These are phyloP conservation scores for Ceratobasidium theobromae DNA, from an alignment of 1,284 basidiomycete species.

Conservation along the genomic window DNA sequence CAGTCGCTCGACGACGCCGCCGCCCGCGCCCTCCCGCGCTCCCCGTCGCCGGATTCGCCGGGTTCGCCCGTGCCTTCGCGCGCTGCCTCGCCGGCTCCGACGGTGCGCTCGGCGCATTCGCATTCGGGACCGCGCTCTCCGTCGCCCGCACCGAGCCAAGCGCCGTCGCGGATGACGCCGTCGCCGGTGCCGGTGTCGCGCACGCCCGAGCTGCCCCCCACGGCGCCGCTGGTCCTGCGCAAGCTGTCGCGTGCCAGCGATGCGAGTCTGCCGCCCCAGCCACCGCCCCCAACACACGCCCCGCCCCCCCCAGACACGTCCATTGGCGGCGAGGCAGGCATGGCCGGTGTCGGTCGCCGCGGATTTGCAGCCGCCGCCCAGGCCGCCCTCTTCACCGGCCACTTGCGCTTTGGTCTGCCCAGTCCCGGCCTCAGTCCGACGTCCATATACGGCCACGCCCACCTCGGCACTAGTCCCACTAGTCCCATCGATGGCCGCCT, in stretches of 20 bases:
- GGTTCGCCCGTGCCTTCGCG: slow-evolving; percentile 11
- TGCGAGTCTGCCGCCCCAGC: slow-evolving; percentile 34
- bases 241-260: slow-evolving; percentile 22
- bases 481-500: neutral
- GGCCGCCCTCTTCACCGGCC: slow-evolving; percentile 57
- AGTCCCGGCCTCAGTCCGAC: slow-evolving; percentile 6
- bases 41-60: too few species aligned
- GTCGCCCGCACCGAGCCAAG: slow-evolving; percentile 35
- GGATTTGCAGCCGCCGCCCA: slow-evolving; percentile 80
- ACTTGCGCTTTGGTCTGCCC: neutral
- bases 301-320: slow-evolving; percentile 60
- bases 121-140: slow-evolving; percentile 25
- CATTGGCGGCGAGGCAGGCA: slow-evolving; percentile 76
- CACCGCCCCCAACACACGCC: slow-evolving; percentile 31
- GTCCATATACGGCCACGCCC: slow-evolving; percentile 18
- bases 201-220: slow-evolving; percentile 37
- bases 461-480: slow-evolving; percentile 10
- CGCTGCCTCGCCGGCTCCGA: slow-evolving; percentile 17
- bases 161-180: slow-evolving; percentile 38
- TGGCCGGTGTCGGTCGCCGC: slow-evolving; percentile 85
- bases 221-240: slow-evolving; percentile 38
- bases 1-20: neutral
- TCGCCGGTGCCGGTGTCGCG: slow-evolving; percentile 40
- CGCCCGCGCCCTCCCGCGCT: too few species aligned
- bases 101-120: neutral